These are phyloP conservation scores for Tephrocybe sp. DNA, from an alignment of 768 basidiomycete genomes.

Conservation along the genomic window DNA sequence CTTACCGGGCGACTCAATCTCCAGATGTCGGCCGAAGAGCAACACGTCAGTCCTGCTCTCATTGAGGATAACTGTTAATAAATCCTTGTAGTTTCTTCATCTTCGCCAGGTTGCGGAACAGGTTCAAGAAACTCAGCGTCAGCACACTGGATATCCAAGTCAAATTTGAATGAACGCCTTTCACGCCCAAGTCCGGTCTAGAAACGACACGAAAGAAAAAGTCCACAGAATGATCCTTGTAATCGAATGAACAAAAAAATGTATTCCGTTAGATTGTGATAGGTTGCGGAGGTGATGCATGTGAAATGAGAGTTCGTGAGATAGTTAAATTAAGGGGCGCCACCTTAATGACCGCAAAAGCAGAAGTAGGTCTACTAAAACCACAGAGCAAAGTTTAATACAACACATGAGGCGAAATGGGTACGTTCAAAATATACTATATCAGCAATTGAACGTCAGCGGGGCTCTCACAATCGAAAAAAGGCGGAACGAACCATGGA, in stretches of 20 bases:
- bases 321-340: constrained; percentile 8
- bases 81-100: constrained; percentile 5
- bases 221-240: neutral
- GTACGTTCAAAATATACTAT: constrained; percentile 13
- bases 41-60: constrained; percentile 34
- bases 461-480: neutral
- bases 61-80: neutral
- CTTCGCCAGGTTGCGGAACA: constrained; percentile 11
- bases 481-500: constrained; percentile 21
- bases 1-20: constrained; percentile 47
- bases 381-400: constrained; percentile 14
- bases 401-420: constrained; percentile 12
- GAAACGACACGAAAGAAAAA: no score
- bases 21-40: constrained; percentile 52
- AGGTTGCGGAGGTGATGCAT: neutral
- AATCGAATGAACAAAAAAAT: neutral
- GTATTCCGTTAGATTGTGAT: constrained; percentile 14
- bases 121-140: constrained; percentile 3
- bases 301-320: constrained; percentile 6
- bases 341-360: constrained; percentile 10
- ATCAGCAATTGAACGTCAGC: constrained; percentile 7
- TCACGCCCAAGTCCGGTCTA: no score
- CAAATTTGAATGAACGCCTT: neutral
- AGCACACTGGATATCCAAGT: neutral
- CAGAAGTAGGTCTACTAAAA: constrained; percentile 10